Evolutionary conservation across 345 rosid genomes (phyloP).

Genomic region (Gossypium ekmanianum): DNA sequence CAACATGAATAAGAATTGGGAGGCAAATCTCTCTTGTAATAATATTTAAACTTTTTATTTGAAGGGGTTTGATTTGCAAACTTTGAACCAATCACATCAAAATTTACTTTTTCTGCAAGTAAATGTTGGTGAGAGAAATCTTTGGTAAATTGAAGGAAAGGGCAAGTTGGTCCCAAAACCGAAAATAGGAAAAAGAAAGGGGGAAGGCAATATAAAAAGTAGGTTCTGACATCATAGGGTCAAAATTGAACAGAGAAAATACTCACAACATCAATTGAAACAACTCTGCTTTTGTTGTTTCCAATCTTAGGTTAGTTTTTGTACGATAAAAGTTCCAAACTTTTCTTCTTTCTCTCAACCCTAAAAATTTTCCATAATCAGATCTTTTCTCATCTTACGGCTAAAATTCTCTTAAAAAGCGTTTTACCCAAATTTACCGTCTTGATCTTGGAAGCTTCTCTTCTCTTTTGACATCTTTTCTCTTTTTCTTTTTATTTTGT

Average conservation of each 20-base stretch:
- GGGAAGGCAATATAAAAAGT: neutral
- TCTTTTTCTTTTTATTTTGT: constrained; percentile 7
- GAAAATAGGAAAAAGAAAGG: neutral
- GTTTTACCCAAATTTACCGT: constrained; percentile 7
- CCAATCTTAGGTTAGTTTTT: constrained; percentile 28
- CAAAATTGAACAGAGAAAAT: constrained; percentile 12
- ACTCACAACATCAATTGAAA: neutral
- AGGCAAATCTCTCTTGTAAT: neutral
- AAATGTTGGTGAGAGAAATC: too few species aligned
- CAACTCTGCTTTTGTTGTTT: constrained; percentile 26
- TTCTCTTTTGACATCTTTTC: constrained; percentile 13
- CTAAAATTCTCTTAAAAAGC: neutral
- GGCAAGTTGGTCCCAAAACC: constrained; percentile 16
- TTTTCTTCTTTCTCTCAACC: constrained; percentile 20
- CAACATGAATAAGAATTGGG: neutral
- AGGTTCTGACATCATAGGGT: constrained; percentile 13
- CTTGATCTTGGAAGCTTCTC: constrained; percentile 26
- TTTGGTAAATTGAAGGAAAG: neutral
- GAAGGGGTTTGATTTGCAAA: too few species aligned
- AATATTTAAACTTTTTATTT: too few species aligned
- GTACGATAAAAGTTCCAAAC: neutral
- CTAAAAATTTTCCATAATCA: constrained; percentile 20
- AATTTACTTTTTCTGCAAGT: too few species aligned
- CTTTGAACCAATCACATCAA: neutral
- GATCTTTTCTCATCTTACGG: constrained; percentile 16